phyloP scores from a whole-genome alignment of 371 early-diverging fungal species.

The Nematocida minor region DNA sequence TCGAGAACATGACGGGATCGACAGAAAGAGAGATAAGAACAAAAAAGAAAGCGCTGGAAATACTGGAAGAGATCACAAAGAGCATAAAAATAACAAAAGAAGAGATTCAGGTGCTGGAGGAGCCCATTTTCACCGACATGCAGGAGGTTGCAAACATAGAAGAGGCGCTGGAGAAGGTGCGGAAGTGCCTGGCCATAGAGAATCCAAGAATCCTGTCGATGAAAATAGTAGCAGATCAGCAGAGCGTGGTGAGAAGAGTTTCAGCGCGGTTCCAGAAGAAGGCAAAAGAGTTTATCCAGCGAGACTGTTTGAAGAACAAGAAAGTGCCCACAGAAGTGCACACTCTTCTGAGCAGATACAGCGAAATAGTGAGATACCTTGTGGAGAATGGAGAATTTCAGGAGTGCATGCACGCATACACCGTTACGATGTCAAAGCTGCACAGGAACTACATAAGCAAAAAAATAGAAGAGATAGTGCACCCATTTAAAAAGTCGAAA shows the following conservation, averaged over 20 bases:
- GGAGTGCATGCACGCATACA: conserved; percentile 2
- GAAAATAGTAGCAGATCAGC: not conserved
- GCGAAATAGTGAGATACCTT: conserved; percentile 3
- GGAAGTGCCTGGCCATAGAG: not conserved
- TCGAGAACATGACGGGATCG: conserved; percentile 32
- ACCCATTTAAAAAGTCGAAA: conserved; percentile 14
- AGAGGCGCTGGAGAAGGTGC: conserved; percentile 19
- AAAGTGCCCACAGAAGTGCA: conserved; percentile 13
- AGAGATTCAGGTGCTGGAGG: not conserved
- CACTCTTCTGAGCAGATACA: conserved; percentile 17
- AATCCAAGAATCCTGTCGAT: not conserved
- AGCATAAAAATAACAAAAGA: conserved; percentile 4
- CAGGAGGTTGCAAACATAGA: conserved; percentile 51
- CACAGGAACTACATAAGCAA: not conserved
- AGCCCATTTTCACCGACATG: conserved; percentile 38
- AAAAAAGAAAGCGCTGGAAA: conserved; percentile 14
- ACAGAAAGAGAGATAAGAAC: conserved; percentile 44
- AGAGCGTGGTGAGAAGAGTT: not conserved
- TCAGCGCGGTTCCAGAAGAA: not conserved
- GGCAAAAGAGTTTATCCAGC: not conserved
- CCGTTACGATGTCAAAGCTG: not conserved
- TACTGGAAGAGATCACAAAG: conserved; percentile 10
- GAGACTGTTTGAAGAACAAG: not conserved
- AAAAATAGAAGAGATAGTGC: conserved; percentile 5
- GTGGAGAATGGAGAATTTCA: not conserved